Percentiles rank a stretch among this genome's conserved stretches.
Evolutionary conservation across 108 stramenopile genomes (phyloP).

Genomic region (Nitzschia putrida): DNA sequence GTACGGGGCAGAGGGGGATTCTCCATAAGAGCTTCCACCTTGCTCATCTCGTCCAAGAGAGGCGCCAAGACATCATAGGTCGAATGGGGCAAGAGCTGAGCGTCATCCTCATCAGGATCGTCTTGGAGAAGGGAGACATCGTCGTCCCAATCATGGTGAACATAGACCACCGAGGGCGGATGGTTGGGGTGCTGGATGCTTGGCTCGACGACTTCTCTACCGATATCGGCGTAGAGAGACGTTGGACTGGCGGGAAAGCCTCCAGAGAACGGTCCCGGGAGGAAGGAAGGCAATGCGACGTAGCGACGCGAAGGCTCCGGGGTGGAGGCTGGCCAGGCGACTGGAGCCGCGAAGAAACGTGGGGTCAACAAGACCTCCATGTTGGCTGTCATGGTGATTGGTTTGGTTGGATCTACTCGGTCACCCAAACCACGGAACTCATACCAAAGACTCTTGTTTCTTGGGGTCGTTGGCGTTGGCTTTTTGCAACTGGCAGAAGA

Average conservation of each 20-base stretch:
- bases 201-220: neutral
- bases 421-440: slow-evolving; percentile 2
- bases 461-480: too few species aligned
- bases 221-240: neutral
- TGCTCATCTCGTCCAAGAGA: slow-evolving; percentile 24
- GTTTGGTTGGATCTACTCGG: neutral
- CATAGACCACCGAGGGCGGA: slow-evolving; percentile 2
- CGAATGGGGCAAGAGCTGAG: slow-evolving; percentile 20
- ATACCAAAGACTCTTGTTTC: neutral
- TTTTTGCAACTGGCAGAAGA: too few species aligned
- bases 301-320: slow-evolving; percentile 6
- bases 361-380: slow-evolving; percentile 21
- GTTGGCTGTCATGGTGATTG: neutral
- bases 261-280: neutral
- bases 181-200: neutral
- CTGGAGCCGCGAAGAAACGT: slow-evolving; percentile 6
- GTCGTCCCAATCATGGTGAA: slow-evolving; percentile 5
- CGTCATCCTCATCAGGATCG: slow-evolving; percentile 27
- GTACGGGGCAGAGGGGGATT: too few species aligned
- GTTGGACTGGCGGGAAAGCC: neutral
- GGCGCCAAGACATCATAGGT: slow-evolving; percentile 25
- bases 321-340: slow-evolving; percentile 10
- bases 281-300: slow-evolving; percentile 1
- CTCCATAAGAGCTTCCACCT: neutral
- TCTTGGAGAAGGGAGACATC: slow-evolving; percentile 23